phyloP scores from a whole-genome alignment of 2,329 filamentous ascomycete genomes.

The Talaromyces verruculosus region DNA sequence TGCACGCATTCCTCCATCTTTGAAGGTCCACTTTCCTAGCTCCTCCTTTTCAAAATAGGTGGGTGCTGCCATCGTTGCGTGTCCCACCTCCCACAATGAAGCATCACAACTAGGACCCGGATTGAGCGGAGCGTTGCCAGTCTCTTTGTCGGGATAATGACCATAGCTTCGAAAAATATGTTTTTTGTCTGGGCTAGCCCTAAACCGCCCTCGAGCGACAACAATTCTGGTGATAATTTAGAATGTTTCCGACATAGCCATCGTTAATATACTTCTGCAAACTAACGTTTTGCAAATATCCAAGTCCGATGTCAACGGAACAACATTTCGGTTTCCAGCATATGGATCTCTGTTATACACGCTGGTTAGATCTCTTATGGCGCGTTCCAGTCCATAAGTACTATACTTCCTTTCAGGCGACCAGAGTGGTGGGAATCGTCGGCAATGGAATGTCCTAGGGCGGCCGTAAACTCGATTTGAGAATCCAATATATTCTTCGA shows the following conservation, averaged over 20 bases:
- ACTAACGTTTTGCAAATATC: not conserved
- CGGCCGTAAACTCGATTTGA: constrained; percentile 31
- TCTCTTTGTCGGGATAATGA: not conserved
- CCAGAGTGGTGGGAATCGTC: constrained; percentile 7
- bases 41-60: constrained; percentile 25
- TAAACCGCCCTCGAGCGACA: not conserved
- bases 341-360: not conserved
- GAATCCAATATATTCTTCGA: constrained; percentile 32
- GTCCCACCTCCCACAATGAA: constrained; percentile 53
- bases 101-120: not conserved
- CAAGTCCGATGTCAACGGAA: not conserved
- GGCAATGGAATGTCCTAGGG: constrained; percentile 13
- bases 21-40: constrained; percentile 27
- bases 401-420: constrained; percentile 3
- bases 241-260: not conserved
- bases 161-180: not conserved
- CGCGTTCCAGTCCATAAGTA: not conserved
- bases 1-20: constrained; percentile 21
- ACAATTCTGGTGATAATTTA: not conserved
- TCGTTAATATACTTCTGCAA: not conserved
- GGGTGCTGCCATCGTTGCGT: constrained; percentile 55
- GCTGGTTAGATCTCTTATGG: not conserved
- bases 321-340: not conserved
- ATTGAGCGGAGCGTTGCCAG: not conserved
- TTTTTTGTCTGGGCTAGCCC: not conserved